Evolutionary conservation across 2,329 filamentous ascomycete genomes (phyloP), one percentile per base, ranked within the genome.

Genomic region (Cercospora zeae-maydis): DNA sequence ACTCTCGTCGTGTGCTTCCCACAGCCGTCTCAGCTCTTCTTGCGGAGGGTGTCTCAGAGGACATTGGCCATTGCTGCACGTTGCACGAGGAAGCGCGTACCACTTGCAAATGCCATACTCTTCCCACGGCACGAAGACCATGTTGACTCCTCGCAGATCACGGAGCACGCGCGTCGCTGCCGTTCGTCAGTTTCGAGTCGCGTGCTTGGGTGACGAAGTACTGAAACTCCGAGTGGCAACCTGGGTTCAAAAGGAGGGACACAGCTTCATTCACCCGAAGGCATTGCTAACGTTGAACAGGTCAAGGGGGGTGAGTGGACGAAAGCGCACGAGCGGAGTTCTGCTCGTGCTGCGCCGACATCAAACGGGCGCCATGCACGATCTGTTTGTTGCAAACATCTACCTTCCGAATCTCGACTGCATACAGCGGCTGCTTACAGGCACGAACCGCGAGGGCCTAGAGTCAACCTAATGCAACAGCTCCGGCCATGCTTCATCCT

Each of bases 101-200:
- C 21, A 67, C 56, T 63, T 66, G 67, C 70, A 72, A 51, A 72
- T 70, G 47, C 69, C 67, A n/a, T 65, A 61, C 13, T 62, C 55
- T 42, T 63, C 58, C 70, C 70, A 72, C 30, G 64, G 58, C 13
- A 72, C 66, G 61, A 59, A 67, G 14, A 67, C 64, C 70, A 70
- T 71, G 36, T 11, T 58, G 19, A 16, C 37, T 16, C 11, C 11
- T 27, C 14, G n/a, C 34, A 37, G 27, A 27, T 42, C 6, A 5
- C 4, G 16, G 4, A 6, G 16, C 13, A 27, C 9, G 31, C 8
- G 47, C 0, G 53, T 42, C 39, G 53, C 24, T n/a, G 53, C 14
- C 10, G 19, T 42, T 36, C 9, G 11, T n/a, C 14, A 3, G 53
- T 27, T 11, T 21, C 5, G 42, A 27, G 42, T 27, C 21, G 21